Conservation (phyloP, 225 moss, liverwort and hornwort genomes). For the Polytrichum commune region DNA sequence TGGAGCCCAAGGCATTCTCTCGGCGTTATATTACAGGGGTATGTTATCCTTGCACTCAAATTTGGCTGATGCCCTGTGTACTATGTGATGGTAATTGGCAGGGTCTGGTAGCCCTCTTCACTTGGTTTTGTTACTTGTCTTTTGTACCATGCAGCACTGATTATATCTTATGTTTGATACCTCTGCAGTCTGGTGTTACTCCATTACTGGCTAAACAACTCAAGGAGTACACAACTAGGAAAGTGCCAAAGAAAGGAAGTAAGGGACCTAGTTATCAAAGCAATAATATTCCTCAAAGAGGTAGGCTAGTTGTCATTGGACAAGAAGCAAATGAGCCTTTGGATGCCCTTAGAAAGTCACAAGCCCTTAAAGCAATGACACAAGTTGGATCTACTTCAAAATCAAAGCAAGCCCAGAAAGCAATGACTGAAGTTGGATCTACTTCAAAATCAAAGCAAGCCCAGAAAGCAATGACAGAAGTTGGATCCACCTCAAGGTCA, state of each 20-base stretch:
- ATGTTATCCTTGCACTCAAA: not conserved
- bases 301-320: conserved; percentile 74
- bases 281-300: conserved; percentile 25
- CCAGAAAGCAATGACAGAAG: not conserved
- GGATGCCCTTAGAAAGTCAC: conserved; percentile 68
- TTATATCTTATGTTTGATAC: not conserved
- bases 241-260: conserved; percentile 27
- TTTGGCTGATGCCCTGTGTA: no score
- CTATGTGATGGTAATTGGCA: no score
- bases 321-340: conserved; percentile 79
- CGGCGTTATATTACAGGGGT: conserved; percentile 88
- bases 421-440: not conserved
- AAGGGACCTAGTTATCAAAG: conserved; percentile 19
- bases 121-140: no score
- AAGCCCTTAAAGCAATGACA: conserved; percentile 6
- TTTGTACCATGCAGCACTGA: not conserved
- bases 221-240: conserved; percentile 59
- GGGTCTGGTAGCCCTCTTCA: no score
- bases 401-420: not conserved
- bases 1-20: conserved; percentile 92
- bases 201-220: conserved; percentile 78
- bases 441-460: conserved; percentile 2
- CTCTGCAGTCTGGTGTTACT: conserved; percentile 73
- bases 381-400: not conserved
- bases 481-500: not conserved